phyloP scores from a whole-genome alignment of 2,329 filamentous ascomycete genomes.

The Talaromyces sp. region DNA sequence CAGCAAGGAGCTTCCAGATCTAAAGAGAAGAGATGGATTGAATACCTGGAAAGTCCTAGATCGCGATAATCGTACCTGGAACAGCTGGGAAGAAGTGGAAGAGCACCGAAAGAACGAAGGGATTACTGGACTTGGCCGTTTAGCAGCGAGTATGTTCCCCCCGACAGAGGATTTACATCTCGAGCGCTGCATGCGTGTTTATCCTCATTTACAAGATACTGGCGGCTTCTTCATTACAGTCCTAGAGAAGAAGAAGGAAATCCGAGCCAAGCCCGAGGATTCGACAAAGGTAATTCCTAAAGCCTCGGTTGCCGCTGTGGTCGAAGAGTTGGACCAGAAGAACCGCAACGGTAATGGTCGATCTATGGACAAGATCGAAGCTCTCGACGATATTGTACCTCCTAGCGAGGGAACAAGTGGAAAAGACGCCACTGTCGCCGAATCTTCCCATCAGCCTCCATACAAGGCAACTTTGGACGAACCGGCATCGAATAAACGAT shows the following conservation, averaged over 20 bases:
- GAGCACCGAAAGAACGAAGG: constrained; percentile 62
- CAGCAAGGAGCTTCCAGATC: constrained; percentile 69
- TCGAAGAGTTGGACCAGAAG: constrained; percentile 37
- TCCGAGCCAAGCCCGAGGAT: constrained; percentile 72
- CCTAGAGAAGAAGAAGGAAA: constrained; percentile 85
- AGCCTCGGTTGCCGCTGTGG: constrained; percentile 39
- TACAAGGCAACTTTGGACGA: constrained; percentile 34
- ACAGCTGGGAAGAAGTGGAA: constrained; percentile 77
- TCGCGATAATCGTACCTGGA: constrained; percentile 75
- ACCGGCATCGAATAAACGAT: constrained; percentile 34
- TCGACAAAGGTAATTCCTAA: constrained; percentile 37
- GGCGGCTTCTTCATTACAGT: constrained; percentile 98
- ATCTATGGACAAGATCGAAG: constrained; percentile 39
- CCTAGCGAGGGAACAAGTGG: constrained; percentile 32
- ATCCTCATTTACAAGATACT: constrained; percentile 93
- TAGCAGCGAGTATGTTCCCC: constrained; percentile 84
- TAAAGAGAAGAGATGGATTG: constrained; percentile 76
- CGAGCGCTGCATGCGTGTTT: constrained; percentile 88
- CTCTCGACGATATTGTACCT: constrained; percentile 42
- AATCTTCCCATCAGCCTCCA: constrained; percentile 34
- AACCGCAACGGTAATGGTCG: constrained; percentile 31
- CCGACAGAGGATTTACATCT: constrained; percentile 66
- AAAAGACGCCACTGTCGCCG: constrained; percentile 38
- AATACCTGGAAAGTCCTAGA: constrained; percentile 89
- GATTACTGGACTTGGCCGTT: constrained; percentile 63